Conservation (phyloP, 2,329 filamentous ascomycete species). For the Aspergillus fructus region DNA sequence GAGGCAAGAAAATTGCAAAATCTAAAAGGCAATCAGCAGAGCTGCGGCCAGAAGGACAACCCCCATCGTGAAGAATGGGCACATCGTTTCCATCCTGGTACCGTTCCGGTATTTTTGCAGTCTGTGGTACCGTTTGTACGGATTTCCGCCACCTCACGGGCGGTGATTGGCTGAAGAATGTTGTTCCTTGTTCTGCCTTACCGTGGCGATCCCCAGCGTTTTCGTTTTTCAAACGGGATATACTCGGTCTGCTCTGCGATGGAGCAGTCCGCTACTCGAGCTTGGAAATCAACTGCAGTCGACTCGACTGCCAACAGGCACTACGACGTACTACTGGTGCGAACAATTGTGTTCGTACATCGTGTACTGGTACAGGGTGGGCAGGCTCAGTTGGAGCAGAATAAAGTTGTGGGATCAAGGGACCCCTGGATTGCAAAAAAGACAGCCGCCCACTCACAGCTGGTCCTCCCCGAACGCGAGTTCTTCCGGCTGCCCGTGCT, state of each 20-base stretch:
- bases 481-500: slow-evolving; percentile 5
- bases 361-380: too few relatives aligned
- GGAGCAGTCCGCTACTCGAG: not conserved
- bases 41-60: slow-evolving; percentile 7
- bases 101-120: not conserved
- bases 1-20: slow-evolving; percentile 8
- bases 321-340: too few relatives aligned
- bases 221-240: not conserved
- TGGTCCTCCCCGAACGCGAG: slow-evolving; percentile 9
- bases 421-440: not conserved
- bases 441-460: not conserved
- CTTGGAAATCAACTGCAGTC: too few relatives aligned
- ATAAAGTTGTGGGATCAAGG: not conserved
- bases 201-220: not conserved
- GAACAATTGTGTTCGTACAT: too few relatives aligned
- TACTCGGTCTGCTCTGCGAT: not conserved
- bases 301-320: too few relatives aligned
- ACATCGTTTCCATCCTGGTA: not conserved
- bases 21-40: slow-evolving; percentile 7
- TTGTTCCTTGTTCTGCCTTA: slow-evolving; percentile 13
- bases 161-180: not conserved
- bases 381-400: not conserved
- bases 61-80: slow-evolving; percentile 8
- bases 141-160: not conserved
- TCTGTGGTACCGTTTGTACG: not conserved